Conservation (phyloP, 345 rosid genomes). For the Linum lewisii region DNA sequence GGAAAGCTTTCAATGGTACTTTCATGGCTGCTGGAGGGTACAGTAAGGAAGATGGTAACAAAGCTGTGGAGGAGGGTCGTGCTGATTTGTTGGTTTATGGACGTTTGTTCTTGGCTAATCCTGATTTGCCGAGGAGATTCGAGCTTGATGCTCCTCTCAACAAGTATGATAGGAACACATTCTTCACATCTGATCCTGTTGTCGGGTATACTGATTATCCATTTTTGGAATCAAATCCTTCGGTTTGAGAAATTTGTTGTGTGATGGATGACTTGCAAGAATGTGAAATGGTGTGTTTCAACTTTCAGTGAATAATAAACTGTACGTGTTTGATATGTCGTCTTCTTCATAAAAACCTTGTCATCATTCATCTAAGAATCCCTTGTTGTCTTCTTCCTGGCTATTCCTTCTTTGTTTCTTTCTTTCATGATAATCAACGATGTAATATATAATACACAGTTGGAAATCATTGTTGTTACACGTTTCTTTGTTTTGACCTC, state of each 20-base stretch:
- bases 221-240: not conserved
- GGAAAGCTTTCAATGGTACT: slow-evolving; percentile 6
- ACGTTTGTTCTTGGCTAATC: slow-evolving; percentile 4
- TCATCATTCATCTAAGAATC: no score
- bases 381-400: no score
- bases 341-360: no score
- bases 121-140: slow-evolving; percentile 1
- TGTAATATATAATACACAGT: no score
- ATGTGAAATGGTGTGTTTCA: not conserved
- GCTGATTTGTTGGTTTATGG: not conserved
- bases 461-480: no score
- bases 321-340: no score
- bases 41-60: not conserved
- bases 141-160: slow-evolving; percentile 6
- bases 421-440: no score
- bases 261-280: not conserved
- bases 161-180: slow-evolving; percentile 1
- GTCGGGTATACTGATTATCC: slow-evolving; percentile 2
- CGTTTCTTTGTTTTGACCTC: not conserved
- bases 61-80: not conserved
- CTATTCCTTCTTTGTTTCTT: no score
- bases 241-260: not conserved
- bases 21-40: slow-evolving; percentile 3
- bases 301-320: not conserved
- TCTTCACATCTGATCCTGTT: slow-evolving; percentile 5